Percentiles rank a stretch among this genome's conserved stretches.
Conservation (phyloP, 208 protist genomes). For the Trypanosoma boissoni region DNA sequence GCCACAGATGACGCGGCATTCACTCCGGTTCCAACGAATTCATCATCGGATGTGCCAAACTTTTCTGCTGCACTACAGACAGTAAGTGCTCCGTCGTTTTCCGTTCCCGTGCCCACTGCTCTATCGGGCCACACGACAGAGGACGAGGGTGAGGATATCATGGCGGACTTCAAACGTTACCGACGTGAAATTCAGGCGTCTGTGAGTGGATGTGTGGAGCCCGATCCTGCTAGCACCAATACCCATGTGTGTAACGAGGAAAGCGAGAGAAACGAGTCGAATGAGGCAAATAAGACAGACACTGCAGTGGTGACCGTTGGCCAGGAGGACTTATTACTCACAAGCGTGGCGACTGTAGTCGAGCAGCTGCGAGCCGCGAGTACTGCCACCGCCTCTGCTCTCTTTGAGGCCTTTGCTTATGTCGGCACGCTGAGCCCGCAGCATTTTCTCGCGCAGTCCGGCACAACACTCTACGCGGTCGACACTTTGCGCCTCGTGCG, state of each 20-base stretch:
- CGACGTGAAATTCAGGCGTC: conserved; percentile 25
- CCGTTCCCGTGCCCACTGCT: too few relatives aligned
- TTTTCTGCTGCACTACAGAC: not conserved
- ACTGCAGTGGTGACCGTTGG: not conserved
- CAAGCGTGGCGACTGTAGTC: conserved; percentile 39
- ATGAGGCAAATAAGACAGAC: too few relatives aligned
- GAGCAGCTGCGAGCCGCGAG: conserved; percentile 28
- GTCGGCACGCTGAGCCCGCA: conserved; percentile 53
- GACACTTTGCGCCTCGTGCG: conserved; percentile 60
- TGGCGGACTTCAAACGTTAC: not conserved
- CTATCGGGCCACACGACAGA: too few relatives aligned
- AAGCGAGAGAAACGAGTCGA: too few relatives aligned
- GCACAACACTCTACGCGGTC: conserved; percentile 62
- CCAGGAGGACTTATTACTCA: conserved; percentile 11
- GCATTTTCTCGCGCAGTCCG: conserved; percentile 71
- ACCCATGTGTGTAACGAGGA: too few relatives aligned
- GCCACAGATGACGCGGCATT: not conserved
- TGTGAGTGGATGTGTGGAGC: not conserved
- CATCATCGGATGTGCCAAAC: not conserved
- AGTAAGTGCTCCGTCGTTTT: too few relatives aligned
- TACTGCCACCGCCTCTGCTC: conserved; percentile 44
- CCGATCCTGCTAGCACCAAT: not conserved
- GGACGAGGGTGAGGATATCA: too few relatives aligned
- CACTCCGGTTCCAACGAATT: not conserved
- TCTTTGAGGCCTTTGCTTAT: conserved; percentile 54